phyloP scores from a whole-genome alignment of 2,329 filamentous ascomycete genomes.

The Fusarium sp. region DNA sequence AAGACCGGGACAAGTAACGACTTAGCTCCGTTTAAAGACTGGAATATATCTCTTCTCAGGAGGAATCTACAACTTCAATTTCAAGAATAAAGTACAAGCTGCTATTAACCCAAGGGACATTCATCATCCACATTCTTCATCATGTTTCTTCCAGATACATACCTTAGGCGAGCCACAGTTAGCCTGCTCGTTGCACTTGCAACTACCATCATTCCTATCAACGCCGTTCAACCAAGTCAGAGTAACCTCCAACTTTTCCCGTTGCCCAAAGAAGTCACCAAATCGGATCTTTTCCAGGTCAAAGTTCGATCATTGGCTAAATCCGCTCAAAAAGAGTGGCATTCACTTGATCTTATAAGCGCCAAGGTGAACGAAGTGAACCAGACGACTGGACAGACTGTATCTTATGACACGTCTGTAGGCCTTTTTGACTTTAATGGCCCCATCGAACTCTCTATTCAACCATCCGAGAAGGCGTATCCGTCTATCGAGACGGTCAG shows the following conservation, averaged over 20 bases:
- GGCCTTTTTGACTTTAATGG: not conserved
- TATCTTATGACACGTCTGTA: not conserved
- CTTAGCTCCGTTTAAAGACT: not conserved
- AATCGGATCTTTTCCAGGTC: not conserved
- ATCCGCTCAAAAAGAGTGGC: not conserved
- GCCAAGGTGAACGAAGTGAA: not conserved
- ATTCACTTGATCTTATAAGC: not conserved
- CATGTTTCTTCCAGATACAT: not conserved
- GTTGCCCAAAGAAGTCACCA: not conserved
- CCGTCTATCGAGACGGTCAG: not conserved
- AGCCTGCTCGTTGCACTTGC: not conserved
- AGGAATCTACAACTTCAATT: not conserved
- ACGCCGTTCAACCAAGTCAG: not conserved
- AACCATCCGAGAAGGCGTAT: not conserved
- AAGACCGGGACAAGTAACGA: not conserved
- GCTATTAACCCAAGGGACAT: not conserved
- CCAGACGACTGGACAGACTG: not conserved
- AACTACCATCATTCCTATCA: not conserved
- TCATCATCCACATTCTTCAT: not conserved
- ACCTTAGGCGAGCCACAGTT: not conserved
- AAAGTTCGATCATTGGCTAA: not conserved
- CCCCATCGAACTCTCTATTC: not conserved
- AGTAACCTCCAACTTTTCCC: not conserved
- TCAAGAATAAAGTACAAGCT: not conserved
- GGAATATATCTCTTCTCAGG: not conserved